phyloP scores from a whole-genome alignment of 116 monocot species.

The Cymodocea nodosa region DNA sequence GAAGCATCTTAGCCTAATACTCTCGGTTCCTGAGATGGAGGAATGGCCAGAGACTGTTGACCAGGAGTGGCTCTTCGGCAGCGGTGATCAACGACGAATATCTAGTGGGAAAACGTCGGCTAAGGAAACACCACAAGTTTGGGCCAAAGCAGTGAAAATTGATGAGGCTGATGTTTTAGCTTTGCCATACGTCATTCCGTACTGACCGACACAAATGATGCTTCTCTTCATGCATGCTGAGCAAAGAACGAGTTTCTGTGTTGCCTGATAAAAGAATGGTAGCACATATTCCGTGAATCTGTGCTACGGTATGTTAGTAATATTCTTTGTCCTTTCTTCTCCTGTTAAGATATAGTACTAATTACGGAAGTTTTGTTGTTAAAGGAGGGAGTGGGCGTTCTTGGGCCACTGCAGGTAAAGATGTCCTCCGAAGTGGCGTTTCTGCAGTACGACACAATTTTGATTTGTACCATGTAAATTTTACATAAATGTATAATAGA shows the following conservation, averaged over 20 bases:
- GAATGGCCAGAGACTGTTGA: slow-evolving; percentile 27
- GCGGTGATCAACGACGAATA: slow-evolving; percentile 10
- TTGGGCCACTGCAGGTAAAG: neutral
- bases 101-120: slow-evolving; percentile 8
- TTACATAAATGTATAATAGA: slow-evolving; percentile 41
- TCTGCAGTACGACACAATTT: slow-evolving; percentile 32
- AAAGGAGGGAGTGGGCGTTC: neutral
- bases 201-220: slow-evolving; percentile 25
- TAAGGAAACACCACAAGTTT: slow-evolving; percentile 26
- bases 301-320: neutral
- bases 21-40: slow-evolving; percentile 39
- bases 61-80: slow-evolving; percentile 27
- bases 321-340: neutral
- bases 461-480: slow-evolving; percentile 31
- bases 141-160: slow-evolving; percentile 46
- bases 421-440: neutral
- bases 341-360: neutral
- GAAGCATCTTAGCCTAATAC: slow-evolving; percentile 35
- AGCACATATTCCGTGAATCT: neutral
- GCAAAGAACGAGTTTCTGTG: neutral
- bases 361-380: neutral
- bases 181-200: slow-evolving; percentile 84
- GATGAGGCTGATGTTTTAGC: slow-evolving; percentile 45
- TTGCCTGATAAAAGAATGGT: neutral
- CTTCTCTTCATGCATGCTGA: neutral